phyloP scores from a whole-genome alignment of 305 asterid genomes.

The Solanum hybrid region DNA sequence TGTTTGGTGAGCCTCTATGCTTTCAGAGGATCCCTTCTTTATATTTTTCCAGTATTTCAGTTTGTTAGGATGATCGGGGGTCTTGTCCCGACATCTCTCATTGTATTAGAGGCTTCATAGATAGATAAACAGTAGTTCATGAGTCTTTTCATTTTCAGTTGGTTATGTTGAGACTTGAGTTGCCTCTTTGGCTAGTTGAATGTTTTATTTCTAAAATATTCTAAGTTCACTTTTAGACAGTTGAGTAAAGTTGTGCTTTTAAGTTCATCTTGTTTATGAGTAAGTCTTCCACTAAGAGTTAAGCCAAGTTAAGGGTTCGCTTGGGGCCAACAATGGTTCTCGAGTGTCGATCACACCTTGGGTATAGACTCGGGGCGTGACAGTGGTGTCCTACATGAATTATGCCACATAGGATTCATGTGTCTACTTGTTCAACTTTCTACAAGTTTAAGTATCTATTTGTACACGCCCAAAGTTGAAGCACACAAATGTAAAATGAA shows the following conservation, averaged over 20 bases:
- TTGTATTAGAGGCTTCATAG: no score
- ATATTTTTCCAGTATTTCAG: no score
- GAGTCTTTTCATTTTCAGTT: no score
- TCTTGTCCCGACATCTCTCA: no score
- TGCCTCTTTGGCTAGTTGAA: no score
- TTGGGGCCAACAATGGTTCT: background rate
- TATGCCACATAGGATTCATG: background rate
- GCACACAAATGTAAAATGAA: background rate
- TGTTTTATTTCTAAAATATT: background rate
- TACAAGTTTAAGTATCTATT: background rate
- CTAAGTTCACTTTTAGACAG: background rate
- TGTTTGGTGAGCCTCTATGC: no score
- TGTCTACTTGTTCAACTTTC: background rate
- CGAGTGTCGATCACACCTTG: no score
- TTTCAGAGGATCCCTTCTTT: no score
- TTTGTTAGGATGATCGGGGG: no score
- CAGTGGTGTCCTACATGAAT: background rate
- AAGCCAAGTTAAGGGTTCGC: background rate
- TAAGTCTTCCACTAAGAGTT: background rate
- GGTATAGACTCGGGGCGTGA: no score
- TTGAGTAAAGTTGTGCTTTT: background rate
- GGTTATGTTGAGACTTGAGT: no score
- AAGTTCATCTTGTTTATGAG: background rate
- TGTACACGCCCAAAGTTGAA: background rate
- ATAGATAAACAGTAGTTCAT: no score